phyloP scores from a whole-genome alignment of 371 early-diverging fungal genomes.

The Nematocida sp. region DNA sequence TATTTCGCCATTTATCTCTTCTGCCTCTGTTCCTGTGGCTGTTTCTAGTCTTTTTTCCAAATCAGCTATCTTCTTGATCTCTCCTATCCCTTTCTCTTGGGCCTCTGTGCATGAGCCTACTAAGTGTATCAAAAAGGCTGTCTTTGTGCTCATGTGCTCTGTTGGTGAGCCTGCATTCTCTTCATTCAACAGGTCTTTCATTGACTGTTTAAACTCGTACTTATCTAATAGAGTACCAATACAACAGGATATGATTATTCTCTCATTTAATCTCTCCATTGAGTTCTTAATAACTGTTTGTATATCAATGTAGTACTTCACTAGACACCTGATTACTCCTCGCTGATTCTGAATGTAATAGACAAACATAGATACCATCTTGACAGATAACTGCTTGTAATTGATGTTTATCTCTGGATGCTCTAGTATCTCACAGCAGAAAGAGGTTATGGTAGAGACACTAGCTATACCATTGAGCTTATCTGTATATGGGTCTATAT shows the following conservation, averaged over 20 bases:
- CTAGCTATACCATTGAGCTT: neutral
- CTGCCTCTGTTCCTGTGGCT: slow-evolving; percentile 24
- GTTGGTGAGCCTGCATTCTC: neutral
- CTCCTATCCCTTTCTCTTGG: slow-evolving; percentile 47
- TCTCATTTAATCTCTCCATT: slow-evolving; percentile 17
- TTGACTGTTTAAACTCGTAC: slow-evolving; percentile 4
- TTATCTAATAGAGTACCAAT: neutral
- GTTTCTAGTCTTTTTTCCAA: slow-evolving; percentile 12
- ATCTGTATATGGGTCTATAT: no score
- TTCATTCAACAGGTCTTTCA: neutral
- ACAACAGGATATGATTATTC: neutral
- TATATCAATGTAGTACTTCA: slow-evolving; percentile 34
- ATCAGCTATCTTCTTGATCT: slow-evolving; percentile 53
- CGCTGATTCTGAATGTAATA: neutral
- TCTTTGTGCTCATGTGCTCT: slow-evolving; percentile 49
- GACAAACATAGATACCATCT: slow-evolving; percentile 2
- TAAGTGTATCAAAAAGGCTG: slow-evolving; percentile 54
- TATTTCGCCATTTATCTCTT: neutral
- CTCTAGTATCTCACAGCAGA: neutral
- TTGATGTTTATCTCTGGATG: slow-evolving; percentile 27
- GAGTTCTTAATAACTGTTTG: slow-evolving; percentile 22
- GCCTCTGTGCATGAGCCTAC: slow-evolving; percentile 47
- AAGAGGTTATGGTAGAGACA: neutral
- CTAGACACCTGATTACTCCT: neutral
- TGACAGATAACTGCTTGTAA: slow-evolving; percentile 32